These are phyloP conservation scores for Zarea fungicola DNA, from an alignment of 2,329 filamentous ascomycete genomes.

Conservation along the genomic window DNA sequence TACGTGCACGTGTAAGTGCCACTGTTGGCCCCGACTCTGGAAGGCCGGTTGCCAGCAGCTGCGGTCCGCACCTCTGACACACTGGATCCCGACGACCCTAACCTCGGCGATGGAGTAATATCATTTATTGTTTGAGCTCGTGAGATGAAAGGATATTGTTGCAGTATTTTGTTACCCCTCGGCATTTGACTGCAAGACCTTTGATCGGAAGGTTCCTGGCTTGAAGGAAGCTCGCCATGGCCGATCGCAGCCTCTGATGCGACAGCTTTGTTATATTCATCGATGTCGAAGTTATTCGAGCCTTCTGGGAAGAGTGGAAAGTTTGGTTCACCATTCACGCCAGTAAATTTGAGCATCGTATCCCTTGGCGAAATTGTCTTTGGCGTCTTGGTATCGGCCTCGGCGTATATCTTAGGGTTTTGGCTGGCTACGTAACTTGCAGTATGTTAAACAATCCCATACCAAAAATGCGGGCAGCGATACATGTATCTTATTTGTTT, in stretches of 20 bases:
- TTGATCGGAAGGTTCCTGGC: conserved; percentile 16
- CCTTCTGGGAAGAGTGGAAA: conserved; percentile 69
- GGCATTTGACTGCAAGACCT: conserved; percentile 25
- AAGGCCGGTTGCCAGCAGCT: conserved; percentile 44
- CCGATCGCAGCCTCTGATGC: conserved; percentile 19
- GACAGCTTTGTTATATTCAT: conserved; percentile 33
- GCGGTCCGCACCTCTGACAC: conserved; percentile 28
- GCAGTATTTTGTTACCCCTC: conserved; percentile 37
- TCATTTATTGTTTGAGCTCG: conserved; percentile 27
- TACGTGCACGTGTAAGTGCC: conserved; percentile 97
- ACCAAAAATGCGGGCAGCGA: too few relatives aligned
- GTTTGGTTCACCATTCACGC: conserved; percentile 62
- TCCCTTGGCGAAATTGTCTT: conserved; percentile 96
- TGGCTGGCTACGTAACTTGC: too few relatives aligned
- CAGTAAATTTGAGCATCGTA: conserved; percentile 78
- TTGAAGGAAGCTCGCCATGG: conserved; percentile 15
- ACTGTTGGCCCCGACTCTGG: conserved; percentile 63
- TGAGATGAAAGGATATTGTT: conserved; percentile 48
- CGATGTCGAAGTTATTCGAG: conserved; percentile 41
- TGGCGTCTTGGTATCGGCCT: conserved; percentile 48
- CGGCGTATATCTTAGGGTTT: too few relatives aligned
- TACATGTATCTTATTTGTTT: too few relatives aligned
- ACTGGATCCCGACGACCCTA: conserved; percentile 41
- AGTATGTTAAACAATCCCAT: too few relatives aligned
- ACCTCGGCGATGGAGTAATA: conserved; percentile 28